Percentiles rank a stretch among this genome's conserved stretches.
phyloP scores from a whole-genome alignment of 2,329 filamentous ascomycete genomes.

The Diaporthe eres region DNA sequence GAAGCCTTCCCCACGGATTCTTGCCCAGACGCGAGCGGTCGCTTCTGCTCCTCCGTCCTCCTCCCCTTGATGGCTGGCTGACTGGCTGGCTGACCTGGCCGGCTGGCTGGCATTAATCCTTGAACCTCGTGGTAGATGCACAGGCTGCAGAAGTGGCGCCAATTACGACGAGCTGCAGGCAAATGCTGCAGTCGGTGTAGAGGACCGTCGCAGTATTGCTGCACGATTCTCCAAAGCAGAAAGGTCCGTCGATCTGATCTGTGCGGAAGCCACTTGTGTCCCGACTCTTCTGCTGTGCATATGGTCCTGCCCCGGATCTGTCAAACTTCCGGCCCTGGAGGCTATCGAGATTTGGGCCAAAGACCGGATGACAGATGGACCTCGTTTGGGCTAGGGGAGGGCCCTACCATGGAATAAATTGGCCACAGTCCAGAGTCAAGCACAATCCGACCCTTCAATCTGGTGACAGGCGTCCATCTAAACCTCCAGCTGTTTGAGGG shows the following conservation, averaged over 20 bases:
- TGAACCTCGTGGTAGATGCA: constrained; percentile 41
- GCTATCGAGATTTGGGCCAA: constrained; percentile 21
- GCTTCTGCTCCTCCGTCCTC: constrained; percentile 31
- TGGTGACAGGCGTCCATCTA: constrained; percentile 31
- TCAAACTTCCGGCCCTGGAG: constrained; percentile 29
- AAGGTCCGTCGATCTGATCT: constrained; percentile 36
- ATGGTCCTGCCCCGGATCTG: constrained; percentile 30
- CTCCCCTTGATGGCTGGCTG: constrained; percentile 28
- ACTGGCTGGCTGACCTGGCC: background rate
- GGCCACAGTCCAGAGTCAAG: background rate
- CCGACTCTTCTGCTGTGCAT: constrained; percentile 27
- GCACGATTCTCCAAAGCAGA: constrained; percentile 33
- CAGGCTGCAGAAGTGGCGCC: constrained; percentile 33
- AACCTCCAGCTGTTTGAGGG: constrained; percentile 24
- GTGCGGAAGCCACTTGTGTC: constrained; percentile 32
- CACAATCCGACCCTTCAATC: constrained; percentile 21
- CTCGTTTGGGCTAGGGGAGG: background rate
- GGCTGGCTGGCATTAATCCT: constrained; percentile 36
- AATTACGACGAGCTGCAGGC: constrained; percentile 37
- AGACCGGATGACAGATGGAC: constrained; percentile 19
- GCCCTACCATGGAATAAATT: background rate
- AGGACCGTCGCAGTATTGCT: constrained; percentile 37
- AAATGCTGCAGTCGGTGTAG: constrained; percentile 38
- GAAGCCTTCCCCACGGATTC: constrained; percentile 37
- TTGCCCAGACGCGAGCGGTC: constrained; percentile 30